A percentile compares a stretch with the other conserved stretches of the same genome.
These are phyloP conservation scores for Fusarium pseudograminearum DNA, from an alignment of 2,329 filamentous ascomycete species.

Conservation along the genomic window DNA sequence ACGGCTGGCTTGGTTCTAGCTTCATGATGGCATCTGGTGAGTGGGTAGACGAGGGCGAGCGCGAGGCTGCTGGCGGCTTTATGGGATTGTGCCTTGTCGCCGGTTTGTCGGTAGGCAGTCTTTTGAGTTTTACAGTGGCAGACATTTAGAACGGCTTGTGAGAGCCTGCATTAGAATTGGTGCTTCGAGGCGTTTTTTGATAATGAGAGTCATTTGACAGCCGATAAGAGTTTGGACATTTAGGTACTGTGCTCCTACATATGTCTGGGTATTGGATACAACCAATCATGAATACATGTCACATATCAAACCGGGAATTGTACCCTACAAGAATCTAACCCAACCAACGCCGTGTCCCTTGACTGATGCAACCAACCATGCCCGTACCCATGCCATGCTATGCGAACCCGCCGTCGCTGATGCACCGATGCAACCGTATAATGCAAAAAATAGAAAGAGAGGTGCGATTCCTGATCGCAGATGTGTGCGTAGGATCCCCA, in stretches of 20 bases:
- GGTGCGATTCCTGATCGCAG: constrained; percentile 21
- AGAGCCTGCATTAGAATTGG: constrained; percentile 22
- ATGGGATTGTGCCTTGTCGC: constrained; percentile 93
- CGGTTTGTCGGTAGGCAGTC: constrained; percentile 85
- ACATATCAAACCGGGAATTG: constrained; percentile 34
- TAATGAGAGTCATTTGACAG: constrained; percentile 19
- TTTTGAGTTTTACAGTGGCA: constrained; percentile 84
- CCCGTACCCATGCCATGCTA: constrained; percentile 36
- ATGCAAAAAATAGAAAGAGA: constrained; percentile 36
- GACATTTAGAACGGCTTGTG: constrained; percentile 53
- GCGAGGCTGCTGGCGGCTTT: constrained; percentile 90
- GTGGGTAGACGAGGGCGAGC: constrained; percentile 84
- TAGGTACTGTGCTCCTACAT: constrained; percentile 11
- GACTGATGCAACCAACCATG: constrained; percentile 41
- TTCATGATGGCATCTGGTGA: constrained; percentile 92
- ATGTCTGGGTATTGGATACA: constrained; percentile 26
- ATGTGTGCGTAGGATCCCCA: constrained; percentile 23
- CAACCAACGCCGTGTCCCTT: constrained; percentile 38
- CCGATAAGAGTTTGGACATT: constrained; percentile 30
- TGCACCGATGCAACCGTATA: constrained; percentile 41
- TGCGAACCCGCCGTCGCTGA: constrained; percentile 38
- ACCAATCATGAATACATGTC: constrained; percentile 32
- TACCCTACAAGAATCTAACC: constrained; percentile 31
- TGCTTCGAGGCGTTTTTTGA: constrained; percentile 21
- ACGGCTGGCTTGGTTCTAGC: constrained; percentile 86